phyloP scores from a whole-genome alignment of 768 basidiomycete genomes.

The Psilocybe azurescens region DNA sequence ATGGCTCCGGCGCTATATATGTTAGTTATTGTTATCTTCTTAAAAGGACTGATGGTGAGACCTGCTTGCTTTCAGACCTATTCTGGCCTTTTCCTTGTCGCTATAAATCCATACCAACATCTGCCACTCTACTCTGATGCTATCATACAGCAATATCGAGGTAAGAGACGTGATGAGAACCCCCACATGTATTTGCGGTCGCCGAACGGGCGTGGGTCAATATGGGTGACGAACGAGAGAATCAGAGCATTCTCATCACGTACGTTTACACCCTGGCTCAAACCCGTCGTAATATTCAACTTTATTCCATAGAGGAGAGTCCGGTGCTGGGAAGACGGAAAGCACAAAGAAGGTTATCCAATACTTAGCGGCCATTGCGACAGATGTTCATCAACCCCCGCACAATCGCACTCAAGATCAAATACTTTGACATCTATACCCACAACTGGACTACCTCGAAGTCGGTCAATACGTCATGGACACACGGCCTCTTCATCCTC shows the following conservation, averaged over 20 bases:
- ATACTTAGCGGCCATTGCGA: constrained; percentile 96
- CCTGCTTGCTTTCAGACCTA: constrained; percentile 65
- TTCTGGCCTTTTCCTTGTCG: constrained; percentile 96
- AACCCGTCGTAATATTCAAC: constrained; percentile 2
- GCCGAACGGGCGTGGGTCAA: constrained; percentile 98
- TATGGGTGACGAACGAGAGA: constrained; percentile 97
- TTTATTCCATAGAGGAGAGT: constrained; percentile 79
- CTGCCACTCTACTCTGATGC: constrained; percentile 91
- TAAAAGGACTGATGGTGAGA: not conserved
- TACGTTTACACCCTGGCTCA: constrained; percentile 42
- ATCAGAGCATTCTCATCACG: constrained; percentile 98
- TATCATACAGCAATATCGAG: constrained; percentile 90
- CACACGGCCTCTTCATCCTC: constrained; percentile 50
- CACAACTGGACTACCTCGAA: constrained; percentile 71
- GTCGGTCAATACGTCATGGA: constrained; percentile 56
- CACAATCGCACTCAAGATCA: constrained; percentile 69
- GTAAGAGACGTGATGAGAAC: constrained; percentile 87
- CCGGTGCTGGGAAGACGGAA: constrained; percentile 98
- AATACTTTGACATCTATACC: constrained; percentile 69
- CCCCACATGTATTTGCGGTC: constrained; percentile 96
- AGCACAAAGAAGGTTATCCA: constrained; percentile 99
- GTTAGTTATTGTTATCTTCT: constrained; percentile 51
- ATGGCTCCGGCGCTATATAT: constrained; percentile 91
- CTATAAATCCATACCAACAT: constrained; percentile 95
- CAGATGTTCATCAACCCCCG: constrained; percentile 67